Percentiles rank a stretch among this genome's conserved stretches.
Evolutionary conservation across 306 rosid species (phyloP).

Genomic region (Cicer bijugum): DNA sequence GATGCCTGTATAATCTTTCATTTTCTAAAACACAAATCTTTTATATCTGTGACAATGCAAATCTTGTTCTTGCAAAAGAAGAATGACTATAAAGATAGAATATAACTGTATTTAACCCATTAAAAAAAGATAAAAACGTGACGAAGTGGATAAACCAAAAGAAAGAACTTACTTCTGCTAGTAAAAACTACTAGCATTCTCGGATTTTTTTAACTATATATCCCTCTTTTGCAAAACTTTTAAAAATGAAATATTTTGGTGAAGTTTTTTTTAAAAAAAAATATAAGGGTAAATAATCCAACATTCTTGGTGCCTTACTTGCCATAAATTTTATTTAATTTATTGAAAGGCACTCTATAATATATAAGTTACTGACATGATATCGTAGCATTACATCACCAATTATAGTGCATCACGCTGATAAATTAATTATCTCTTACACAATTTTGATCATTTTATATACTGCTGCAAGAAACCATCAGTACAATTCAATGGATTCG

Average conservation of each 20-base stretch:
- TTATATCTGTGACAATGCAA: too few species aligned
- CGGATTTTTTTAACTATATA: too few species aligned
- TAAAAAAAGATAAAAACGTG: background rate
- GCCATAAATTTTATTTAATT: conserved; percentile 17
- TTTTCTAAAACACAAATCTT: too few species aligned
- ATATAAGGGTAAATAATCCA: too few species aligned
- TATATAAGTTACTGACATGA: background rate
- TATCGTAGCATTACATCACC: conserved; percentile 28
- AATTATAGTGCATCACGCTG: background rate
- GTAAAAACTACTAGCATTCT: background rate
- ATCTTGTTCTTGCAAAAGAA: too few species aligned
- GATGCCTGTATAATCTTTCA: too few species aligned
- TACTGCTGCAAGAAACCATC: conserved; percentile 36
- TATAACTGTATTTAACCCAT: background rate
- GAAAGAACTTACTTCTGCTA: background rate
- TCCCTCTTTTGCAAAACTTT: too few species aligned
- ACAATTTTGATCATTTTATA: background rate
- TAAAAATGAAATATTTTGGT: too few species aligned
- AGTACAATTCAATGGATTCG: conserved; percentile 27
- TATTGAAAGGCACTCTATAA: background rate
- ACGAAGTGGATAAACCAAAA: conserved; percentile 1
- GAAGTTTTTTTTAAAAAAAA: too few species aligned
- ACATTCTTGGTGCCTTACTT: background rate
- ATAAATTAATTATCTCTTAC: conserved; percentile 17
- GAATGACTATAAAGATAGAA: too few species aligned